A percentile compares a stretch with the other conserved stretches of the same genome.
Evolutionary conservation across 108 stramenopile genomes (phyloP).

Genomic region (Stephanodiscus triporus): DNA sequence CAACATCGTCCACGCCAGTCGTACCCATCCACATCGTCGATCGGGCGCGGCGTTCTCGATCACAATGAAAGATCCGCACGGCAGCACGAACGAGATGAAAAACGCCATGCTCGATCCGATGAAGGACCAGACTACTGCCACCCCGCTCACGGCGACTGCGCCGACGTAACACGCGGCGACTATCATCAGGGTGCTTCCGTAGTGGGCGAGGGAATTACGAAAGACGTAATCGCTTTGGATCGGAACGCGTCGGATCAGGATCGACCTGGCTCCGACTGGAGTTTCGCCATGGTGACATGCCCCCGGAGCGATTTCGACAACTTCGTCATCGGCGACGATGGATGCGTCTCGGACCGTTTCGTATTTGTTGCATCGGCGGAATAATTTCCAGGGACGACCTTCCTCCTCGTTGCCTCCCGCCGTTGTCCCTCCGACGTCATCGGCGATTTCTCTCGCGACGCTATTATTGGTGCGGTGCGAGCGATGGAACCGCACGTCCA

Average conservation of each 20-base stretch:
- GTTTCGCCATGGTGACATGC: not conserved
- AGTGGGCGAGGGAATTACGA: slow-evolving; percentile 51
- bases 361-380: slow-evolving; percentile 21
- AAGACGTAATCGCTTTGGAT: slow-evolving; percentile 40
- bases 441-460: not conserved
- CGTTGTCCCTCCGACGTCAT: not conserved
- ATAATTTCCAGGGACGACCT: slow-evolving; percentile 23
- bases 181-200: slow-evolving; percentile 59
- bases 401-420: not conserved
- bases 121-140: slow-evolving; percentile 77
- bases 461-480: slow-evolving; percentile 22
- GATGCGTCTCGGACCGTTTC: slow-evolving; percentile 14
- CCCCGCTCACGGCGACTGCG: slow-evolving; percentile 70
- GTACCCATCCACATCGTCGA: slow-evolving; percentile 19
- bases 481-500: slow-evolving; percentile 44
- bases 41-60: slow-evolving; percentile 36
- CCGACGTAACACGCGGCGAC: slow-evolving; percentile 54
- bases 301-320: slow-evolving; percentile 10
- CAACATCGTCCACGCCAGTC: slow-evolving; percentile 38
- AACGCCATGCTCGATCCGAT: slow-evolving; percentile 75
- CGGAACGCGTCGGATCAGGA: slow-evolving; percentile 27
- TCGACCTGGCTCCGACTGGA: too few species aligned
- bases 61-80: slow-evolving; percentile 48
- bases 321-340: slow-evolving; percentile 38
- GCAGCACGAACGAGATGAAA: slow-evolving; percentile 77